Conservation (phyloP, 192 early-diverging fungal genomes). For the Ambispora gerdemannii region DNA sequence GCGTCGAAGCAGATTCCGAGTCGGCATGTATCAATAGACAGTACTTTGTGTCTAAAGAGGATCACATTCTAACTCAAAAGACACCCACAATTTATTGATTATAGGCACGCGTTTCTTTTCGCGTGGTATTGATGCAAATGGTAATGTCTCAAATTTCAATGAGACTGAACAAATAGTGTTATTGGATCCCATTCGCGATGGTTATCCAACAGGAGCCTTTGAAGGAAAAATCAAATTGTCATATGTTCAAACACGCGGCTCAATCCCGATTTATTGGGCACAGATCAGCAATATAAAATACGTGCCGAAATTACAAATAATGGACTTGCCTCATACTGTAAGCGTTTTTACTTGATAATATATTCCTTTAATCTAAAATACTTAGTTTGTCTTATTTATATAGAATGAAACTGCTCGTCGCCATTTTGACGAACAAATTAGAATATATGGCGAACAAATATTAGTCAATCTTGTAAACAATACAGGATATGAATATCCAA, state of each 20-base stretch:
- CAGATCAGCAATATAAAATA: slow-evolving; percentile 93
- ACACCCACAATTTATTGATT: neutral
- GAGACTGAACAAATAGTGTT: slow-evolving; percentile 95
- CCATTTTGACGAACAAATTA: slow-evolving; percentile 72
- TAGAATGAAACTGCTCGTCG: slow-evolving; percentile 64
- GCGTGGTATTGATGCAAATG: slow-evolving; percentile 86
- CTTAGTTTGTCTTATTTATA: slow-evolving; percentile 10
- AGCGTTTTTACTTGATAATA: slow-evolving; percentile 16
- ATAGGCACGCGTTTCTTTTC: slow-evolving; percentile 79
- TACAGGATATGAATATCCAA: slow-evolving; percentile 81
- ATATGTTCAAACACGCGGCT: slow-evolving; percentile 93
- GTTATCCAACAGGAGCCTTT: slow-evolving; percentile 31
- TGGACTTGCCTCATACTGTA: slow-evolving; percentile 66
- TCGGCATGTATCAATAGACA: slow-evolving; percentile 45
- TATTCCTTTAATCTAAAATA: too few relatives aligned
- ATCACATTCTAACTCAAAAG: too few relatives aligned
- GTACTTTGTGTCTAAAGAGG: too few relatives aligned
- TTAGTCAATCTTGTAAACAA: slow-evolving; percentile 94
- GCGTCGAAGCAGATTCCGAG: slow-evolving; percentile 76
- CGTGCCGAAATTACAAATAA: slow-evolving; percentile 79
- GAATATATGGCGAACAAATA: slow-evolving; percentile 76
- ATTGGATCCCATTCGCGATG: slow-evolving; percentile 48
- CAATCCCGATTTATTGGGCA: slow-evolving; percentile 92
- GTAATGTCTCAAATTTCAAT: slow-evolving; percentile 94
- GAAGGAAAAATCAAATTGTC: slow-evolving; percentile 55